phyloP scores from a whole-genome alignment of 2,329 filamentous ascomycete genomes.

The Bipolaris gigantea region DNA sequence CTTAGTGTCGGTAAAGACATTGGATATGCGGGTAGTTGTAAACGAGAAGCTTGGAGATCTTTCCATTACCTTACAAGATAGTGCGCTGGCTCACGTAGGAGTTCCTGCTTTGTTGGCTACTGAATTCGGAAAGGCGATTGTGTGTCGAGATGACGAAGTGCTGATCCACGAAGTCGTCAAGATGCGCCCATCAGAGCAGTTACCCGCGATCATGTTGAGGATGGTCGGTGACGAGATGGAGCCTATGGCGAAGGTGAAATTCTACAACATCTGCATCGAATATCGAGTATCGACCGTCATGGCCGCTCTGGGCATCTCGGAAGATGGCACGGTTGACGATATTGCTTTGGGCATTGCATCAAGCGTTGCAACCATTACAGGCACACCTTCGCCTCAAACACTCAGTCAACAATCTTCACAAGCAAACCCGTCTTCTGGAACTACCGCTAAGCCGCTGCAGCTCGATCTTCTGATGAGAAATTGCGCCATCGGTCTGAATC shows the following conservation, averaged over 20 bases:
- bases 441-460: slow-evolving; percentile 51
- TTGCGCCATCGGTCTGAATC: slow-evolving; percentile 83
- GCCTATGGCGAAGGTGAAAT: slow-evolving; percentile 82
- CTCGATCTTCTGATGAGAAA: slow-evolving; percentile 78
- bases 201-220: slow-evolving; percentile 79
- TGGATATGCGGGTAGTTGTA: slow-evolving; percentile 64
- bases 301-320: slow-evolving; percentile 71
- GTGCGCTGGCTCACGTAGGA: slow-evolving; percentile 64
- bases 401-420: slow-evolving; percentile 38
- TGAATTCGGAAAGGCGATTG: slow-evolving; percentile 65
- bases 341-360: slow-evolving; percentile 74
- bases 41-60: slow-evolving; percentile 68
- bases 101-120: slow-evolving; percentile 80
- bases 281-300: slow-evolving; percentile 85
- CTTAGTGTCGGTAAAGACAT: slow-evolving; percentile 65
- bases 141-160: slow-evolving; percentile 71
- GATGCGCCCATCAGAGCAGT: slow-evolving; percentile 42
- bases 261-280: slow-evolving; percentile 83
- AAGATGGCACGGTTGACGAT: slow-evolving; percentile 65
- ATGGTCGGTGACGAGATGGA: slow-evolving; percentile 95
- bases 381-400: slow-evolving; percentile 58
- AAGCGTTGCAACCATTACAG: slow-evolving; percentile 76
- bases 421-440: slow-evolving; percentile 24
- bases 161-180: slow-evolving; percentile 66
- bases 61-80: slow-evolving; percentile 43